phyloP scores from a whole-genome alignment of 495 filamentous ascomycete species.

The Oidiodendron maius region DNA sequence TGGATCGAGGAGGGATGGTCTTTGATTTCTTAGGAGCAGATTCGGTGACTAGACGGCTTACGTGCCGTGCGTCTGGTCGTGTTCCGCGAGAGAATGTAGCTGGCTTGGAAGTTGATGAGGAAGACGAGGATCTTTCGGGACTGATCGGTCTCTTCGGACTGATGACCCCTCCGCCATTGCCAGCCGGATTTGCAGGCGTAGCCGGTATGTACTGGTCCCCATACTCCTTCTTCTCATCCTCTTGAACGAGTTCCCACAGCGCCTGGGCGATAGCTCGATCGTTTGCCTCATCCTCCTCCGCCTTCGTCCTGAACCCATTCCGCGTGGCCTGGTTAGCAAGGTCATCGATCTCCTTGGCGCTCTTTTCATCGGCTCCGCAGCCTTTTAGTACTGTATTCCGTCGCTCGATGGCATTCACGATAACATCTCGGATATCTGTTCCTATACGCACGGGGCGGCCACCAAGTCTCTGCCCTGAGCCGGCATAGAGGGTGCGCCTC shows the following conservation, averaged over 20 bases:
- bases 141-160: slow-evolving; percentile 1
- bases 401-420: slow-evolving; percentile 65
- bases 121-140: background rate
- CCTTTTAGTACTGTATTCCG: slow-evolving; percentile 62
- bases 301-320: slow-evolving; percentile 75
- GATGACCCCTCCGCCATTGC: slow-evolving; percentile 33
- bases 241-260: slow-evolving; percentile 79
- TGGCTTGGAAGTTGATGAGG: background rate
- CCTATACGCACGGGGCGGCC: slow-evolving; percentile 55
- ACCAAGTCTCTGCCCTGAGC: slow-evolving; percentile 70
- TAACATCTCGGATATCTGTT: slow-evolving; percentile 67
- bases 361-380: slow-evolving; percentile 64
- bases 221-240: slow-evolving; percentile 65
- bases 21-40: slow-evolving; percentile 20
- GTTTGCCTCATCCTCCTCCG: slow-evolving; percentile 85
- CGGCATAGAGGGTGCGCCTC: slow-evolving; percentile 48
- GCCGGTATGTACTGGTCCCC: slow-evolving; percentile 60
- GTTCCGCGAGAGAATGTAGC: slow-evolving; percentile 8
- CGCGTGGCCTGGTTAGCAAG: slow-evolving; percentile 60
- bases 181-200: slow-evolving; percentile 54
- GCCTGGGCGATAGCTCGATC: slow-evolving; percentile 85
- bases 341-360: slow-evolving; percentile 48
- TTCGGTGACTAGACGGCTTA: slow-evolving; percentile 25
- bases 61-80: slow-evolving; percentile 14
- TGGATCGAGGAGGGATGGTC: slow-evolving; percentile 11